Evolutionary conservation across 78 protist genomes (phyloP), one percentile per base, ranked within the genome.

Genomic region (Anaeramoeba flamelloides): DNA sequence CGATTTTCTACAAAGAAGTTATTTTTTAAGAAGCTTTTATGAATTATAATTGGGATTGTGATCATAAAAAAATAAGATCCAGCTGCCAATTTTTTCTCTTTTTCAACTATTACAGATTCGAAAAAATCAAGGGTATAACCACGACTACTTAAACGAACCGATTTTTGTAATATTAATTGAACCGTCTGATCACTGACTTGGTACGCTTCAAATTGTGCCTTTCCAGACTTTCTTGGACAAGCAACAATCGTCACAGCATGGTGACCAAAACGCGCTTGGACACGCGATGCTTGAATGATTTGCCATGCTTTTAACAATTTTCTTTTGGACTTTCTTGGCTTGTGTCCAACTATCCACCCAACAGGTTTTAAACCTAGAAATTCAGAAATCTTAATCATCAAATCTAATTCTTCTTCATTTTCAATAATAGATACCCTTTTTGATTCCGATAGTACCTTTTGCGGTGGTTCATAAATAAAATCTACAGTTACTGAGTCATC

Each of bases 401-500:
- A 17, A 53, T 53, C 69, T 17, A 53, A 26, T 53, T 53, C 69
- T 8, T 8, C 8, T 53, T 53, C 17, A 53, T 53, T 53, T 53
- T 53, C 69, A 26, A 26, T 17, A 53, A 53, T 53, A 8, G 8
- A 26, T 17, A 53, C 69, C n/a, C n/a, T n/a, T 53, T 53, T 17
- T 26, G 17, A 26, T 53, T 53, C 69, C 8, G 8, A 26, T 53
- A 53, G 34, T 53, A 17, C 34, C 8, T 53, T 8, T 53, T 53
- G 69, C 17, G 69, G 69, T 53, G 69, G 69, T 53, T 53, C 69
- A 17, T 53, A 53, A 53, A 53, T 53, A 53, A 53, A 53, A 53
- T 53, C 69, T 53, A 53, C 69, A 26, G 69, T 53, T 53, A 53
- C 69, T 53, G 69, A 53, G 17, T 53, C 69, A 53, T 53, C 69